Conservation (phyloP, 345 rosid species). For the Moringa oleifera region DNA sequence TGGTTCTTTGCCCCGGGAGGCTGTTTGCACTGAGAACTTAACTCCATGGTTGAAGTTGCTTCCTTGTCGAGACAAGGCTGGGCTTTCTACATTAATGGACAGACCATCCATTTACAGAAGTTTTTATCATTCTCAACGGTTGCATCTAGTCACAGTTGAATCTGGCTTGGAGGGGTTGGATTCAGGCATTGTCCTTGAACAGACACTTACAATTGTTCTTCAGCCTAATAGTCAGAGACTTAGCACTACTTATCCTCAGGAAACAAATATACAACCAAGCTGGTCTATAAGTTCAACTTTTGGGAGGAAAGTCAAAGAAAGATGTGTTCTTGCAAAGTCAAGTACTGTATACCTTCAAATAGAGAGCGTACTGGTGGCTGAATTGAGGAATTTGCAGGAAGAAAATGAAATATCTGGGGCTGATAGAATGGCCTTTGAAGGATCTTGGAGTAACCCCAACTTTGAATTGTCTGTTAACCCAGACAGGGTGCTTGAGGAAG, state of each 20-base stretch:
- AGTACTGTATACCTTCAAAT: slow-evolving; percentile 73
- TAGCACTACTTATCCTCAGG: slow-evolving; percentile 18
- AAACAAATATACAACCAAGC: slow-evolving; percentile 52
- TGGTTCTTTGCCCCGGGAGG: slow-evolving; percentile 93
- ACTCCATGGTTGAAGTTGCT: slow-evolving; percentile 98
- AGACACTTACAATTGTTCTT: slow-evolving; percentile 79
- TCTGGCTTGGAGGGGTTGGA: slow-evolving; percentile 33
- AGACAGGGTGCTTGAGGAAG: slow-evolving; percentile 55
- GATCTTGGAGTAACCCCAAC: slow-evolving; percentile 24
- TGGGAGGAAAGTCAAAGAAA: slow-evolving; percentile 64
- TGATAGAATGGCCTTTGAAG: slow-evolving; percentile 22
- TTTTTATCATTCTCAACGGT: slow-evolving; percentile 89
- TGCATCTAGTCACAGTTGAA: slow-evolving; percentile 48
- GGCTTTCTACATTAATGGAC: slow-evolving; percentile 72
- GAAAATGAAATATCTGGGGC: slow-evolving; percentile 25
- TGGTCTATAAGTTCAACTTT: slow-evolving; percentile 85
- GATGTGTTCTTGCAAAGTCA: slow-evolving; percentile 69
- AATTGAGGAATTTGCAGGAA: slow-evolving; percentile 24
- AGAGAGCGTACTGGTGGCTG: slow-evolving; percentile 43
- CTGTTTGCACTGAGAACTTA: slow-evolving; percentile 96
- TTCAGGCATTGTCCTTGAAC: slow-evolving; percentile 63
- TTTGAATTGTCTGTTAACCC: slow-evolving; percentile 62
- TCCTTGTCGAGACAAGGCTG: slow-evolving; percentile 94
- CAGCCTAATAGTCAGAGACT: slow-evolving; percentile 41
- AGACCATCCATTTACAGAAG: slow-evolving; percentile 89